Evolutionary conservation across 208 protist species (phyloP), one percentile per base, ranked within the genome.

Genomic region (Wallacemonas sp.): DNA sequence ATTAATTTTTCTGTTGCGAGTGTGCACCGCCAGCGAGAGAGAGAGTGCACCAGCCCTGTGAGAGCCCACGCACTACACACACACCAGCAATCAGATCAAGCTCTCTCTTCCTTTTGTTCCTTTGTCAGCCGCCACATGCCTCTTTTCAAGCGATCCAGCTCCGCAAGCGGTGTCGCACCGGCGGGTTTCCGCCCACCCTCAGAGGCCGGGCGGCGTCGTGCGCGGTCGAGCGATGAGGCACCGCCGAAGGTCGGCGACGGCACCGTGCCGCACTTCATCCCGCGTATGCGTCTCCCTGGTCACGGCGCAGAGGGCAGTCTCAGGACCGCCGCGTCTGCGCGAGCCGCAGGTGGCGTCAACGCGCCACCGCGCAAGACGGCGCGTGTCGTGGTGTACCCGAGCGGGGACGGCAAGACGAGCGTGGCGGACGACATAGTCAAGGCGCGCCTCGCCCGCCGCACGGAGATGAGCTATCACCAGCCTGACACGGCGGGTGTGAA

Each of bases 401-500:
- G 29, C n/a, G 21, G 27, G 46, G 57, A 62, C 8, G 8, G 33
- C 41, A 62, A 19, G n/a, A 24, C 32, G 30, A 53, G 48, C 21
- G 9, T n/a, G 3, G 64, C 71, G 30, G 55, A 61, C 19, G 72
- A 81, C 6, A 67, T 84, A 10, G 46, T 73, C 3, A 45, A 58
- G n/a, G 65, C 58, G 34, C 73, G 81, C 29, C 69, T 94, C 45
- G 79, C 80, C 1, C 71, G 77, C 36, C 76, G 89, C 12, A 64
- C 73, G 19, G 36, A 75, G 6, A 87, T 94, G 46, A 78, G 90
- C 63, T 94, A 94, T 68, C 89, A 90, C 52, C 80, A 89, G 59
- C 84, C 83, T 9, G 73, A 70, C 42, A 55, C 68, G 21, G 67
- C 74, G 19, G 73, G 21, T 2, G 55, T 77, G 48, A 63, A 71